Conservation (phyloP, 768 basidiomycete genomes). For the Xanthoconium purpureum region DNA sequence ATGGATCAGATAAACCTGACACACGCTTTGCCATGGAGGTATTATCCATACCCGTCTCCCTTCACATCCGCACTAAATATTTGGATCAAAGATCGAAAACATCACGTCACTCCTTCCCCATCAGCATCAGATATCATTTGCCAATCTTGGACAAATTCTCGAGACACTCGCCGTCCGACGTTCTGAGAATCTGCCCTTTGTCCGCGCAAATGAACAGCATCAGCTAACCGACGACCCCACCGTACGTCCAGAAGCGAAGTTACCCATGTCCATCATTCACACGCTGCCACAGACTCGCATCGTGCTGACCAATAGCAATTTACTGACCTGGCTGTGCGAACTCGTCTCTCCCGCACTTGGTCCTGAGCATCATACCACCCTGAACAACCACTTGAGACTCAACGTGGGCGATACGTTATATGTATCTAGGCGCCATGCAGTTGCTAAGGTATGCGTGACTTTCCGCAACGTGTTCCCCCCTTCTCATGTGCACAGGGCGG, state of each 20-base stretch:
- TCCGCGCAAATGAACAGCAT: constrained; percentile 25
- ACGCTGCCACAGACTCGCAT: constrained; percentile 44
- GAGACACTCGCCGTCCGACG: constrained; percentile 34
- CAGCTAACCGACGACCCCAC: constrained; percentile 19
- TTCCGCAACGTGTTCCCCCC: background rate
- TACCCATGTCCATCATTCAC: constrained; percentile 4
- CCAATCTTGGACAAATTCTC: constrained; percentile 28
- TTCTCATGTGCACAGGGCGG: constrained; percentile 61
- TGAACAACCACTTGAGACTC: constrained; percentile 44
- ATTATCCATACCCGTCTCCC: constrained; percentile 16
- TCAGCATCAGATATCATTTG: constrained; percentile 22
- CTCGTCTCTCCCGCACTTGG: constrained; percentile 22
- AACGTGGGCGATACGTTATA: constrained; percentile 54
- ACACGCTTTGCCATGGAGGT: constrained; percentile 87
- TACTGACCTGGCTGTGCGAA: constrained; percentile 45
- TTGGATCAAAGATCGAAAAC: constrained; percentile 32
- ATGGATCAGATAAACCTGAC: constrained; percentile 95
- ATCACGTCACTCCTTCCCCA: constrained; percentile 32
- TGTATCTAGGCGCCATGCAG: constrained; percentile 49
- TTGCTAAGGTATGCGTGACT: constrained; percentile 47
- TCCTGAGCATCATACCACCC: constrained; percentile 27
- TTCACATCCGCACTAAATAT: constrained; percentile 8
- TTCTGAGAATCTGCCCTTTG: constrained; percentile 23
- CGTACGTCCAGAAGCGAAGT: constrained; percentile 14
- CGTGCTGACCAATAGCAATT: constrained; percentile 44